Conservation (phyloP, 2,329 filamentous ascomycete genomes). For the Polychaeton citri region DNA sequence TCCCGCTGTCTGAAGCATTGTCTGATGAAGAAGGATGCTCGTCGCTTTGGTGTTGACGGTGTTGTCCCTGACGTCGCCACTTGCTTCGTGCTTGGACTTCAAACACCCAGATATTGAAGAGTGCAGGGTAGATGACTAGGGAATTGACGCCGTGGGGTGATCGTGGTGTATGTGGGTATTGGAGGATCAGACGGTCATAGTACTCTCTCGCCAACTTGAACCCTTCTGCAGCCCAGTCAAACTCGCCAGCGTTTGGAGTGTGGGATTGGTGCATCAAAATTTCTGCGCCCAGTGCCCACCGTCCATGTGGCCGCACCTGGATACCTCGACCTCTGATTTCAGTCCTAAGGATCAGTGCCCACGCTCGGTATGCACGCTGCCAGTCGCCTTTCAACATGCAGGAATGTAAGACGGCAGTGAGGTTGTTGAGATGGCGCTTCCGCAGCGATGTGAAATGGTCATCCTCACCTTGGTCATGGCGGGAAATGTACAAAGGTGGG, state of each 20-base stretch:
- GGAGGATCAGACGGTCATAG: slow-evolving; percentile 65
- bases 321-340: slow-evolving; percentile 43
- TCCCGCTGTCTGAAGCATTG: background rate
- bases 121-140: slow-evolving; percentile 65
- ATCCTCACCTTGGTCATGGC: slow-evolving; percentile 7
- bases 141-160: slow-evolving; percentile 49
- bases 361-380: slow-evolving; percentile 57
- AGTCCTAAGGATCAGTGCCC: slow-evolving; percentile 57
- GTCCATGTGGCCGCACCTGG: slow-evolving; percentile 54
- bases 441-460: slow-evolving; percentile 22
- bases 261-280: slow-evolving; percentile 45
- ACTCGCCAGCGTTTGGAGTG: slow-evolving; percentile 1
- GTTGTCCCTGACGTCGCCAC: background rate
- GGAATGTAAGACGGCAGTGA: slow-evolving; percentile 58
- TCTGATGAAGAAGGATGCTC: too few species aligned
- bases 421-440: slow-evolving; percentile 47
- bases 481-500: slow-evolving; percentile 25
- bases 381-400: slow-evolving; percentile 61
- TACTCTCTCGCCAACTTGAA: slow-evolving; percentile 51
- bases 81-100: slow-evolving; percentile 49
- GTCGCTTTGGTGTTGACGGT: too few species aligned
- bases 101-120: slow-evolving; percentile 73
- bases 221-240: slow-evolving; percentile 19
- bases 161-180: slow-evolving; percentile 56
- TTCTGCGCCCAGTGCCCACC: slow-evolving; percentile 79